Percentiles rank a stretch among this genome's conserved stretches.
phyloP scores from a whole-genome alignment of 805 yeast genomes.

The Cyberlindnera maclurae region DNA sequence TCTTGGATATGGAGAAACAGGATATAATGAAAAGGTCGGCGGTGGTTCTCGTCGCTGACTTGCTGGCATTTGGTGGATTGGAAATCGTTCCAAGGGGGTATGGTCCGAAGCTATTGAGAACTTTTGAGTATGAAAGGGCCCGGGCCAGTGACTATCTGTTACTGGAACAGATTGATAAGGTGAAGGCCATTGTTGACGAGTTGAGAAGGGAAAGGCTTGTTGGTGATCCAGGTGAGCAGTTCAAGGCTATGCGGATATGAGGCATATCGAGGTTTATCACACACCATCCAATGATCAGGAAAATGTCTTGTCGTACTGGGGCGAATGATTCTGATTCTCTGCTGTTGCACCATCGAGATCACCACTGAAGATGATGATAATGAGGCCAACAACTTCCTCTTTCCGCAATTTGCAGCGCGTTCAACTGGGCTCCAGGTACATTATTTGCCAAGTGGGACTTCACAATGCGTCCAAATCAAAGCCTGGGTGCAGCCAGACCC shows the following conservation, averaged over 20 bases:
- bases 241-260: too few relatives aligned
- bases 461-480: too few relatives aligned
- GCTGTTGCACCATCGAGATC: constrained; percentile 12
- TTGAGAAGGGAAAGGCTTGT: constrained; percentile 10
- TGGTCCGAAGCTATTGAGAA: constrained; percentile 33
- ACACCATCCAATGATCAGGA: constrained; percentile 1
- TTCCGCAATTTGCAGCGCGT: too few relatives aligned
- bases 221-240: too few relatives aligned
- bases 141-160: constrained; percentile 53
- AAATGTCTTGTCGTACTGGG: constrained; percentile 1
- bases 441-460: constrained; percentile 19
- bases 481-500: too few relatives aligned
- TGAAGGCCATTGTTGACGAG: constrained; percentile 26
- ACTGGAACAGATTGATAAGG: constrained; percentile 46
- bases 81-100: constrained; percentile 44
- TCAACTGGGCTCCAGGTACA: too few relatives aligned
- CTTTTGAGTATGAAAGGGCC: constrained; percentile 37
- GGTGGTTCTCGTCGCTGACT: constrained; percentile 56
- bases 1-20: constrained; percentile 55
- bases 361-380: too few relatives aligned
- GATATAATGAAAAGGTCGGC: constrained; percentile 64
- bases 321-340: constrained; percentile 5
- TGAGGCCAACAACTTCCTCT: too few relatives aligned
- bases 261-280: not conserved
- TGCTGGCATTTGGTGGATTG: constrained; percentile 42